phyloP scores from a whole-genome alignment of 2,329 filamentous ascomycete species.

The Verticillium nonalfalfae region DNA sequence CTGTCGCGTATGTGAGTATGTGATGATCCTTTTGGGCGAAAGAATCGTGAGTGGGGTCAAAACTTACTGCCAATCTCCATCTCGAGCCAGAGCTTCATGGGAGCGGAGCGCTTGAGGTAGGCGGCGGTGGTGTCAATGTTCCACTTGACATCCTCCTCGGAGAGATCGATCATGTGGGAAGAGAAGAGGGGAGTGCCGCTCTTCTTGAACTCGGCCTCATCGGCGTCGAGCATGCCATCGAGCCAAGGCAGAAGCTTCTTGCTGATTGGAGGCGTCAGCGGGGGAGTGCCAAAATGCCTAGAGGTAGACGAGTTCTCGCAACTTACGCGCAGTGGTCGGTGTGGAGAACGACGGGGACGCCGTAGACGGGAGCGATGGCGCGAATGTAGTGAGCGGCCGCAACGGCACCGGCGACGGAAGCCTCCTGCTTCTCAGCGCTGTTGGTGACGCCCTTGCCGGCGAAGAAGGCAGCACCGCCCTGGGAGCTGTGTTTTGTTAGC shows the following conservation, averaged over 20 bases:
- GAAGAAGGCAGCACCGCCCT: constrained; percentile 91
- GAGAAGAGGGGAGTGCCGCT: constrained; percentile 90
- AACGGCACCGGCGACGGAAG: constrained; percentile 80
- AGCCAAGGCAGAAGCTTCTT: constrained; percentile 99
- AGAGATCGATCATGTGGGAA: constrained; percentile 97
- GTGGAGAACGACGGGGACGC: constrained; percentile 86
- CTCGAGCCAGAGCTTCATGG: constrained; percentile 99
- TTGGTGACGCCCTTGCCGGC: constrained; percentile 86
- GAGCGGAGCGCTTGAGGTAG: constrained; percentile 89
- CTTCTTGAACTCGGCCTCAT: constrained; percentile 92
- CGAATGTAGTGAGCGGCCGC: constrained; percentile 93
- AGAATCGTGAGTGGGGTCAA: background rate
- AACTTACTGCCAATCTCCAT: constrained; percentile 61
- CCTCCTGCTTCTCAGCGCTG: constrained; percentile 64
- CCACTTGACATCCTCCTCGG: constrained; percentile 81
- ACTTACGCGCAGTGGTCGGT: constrained; percentile 83
- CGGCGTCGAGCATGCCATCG: constrained; percentile 89
- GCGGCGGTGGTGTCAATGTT: constrained; percentile 89
- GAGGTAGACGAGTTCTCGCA: background rate
- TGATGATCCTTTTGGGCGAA: background rate
- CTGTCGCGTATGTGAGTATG: constrained; percentile 32
- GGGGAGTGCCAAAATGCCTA: background rate
- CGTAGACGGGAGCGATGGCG: constrained; percentile 78
- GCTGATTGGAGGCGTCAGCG: constrained; percentile 9
- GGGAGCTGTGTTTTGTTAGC: constrained; percentile 39